Percentiles rank a stretch among this genome's conserved stretches.
These are phyloP conservation scores for Talaromyces sp. DNA, from an alignment of 2,329 filamentous ascomycete genomes.

Conservation along the genomic window DNA sequence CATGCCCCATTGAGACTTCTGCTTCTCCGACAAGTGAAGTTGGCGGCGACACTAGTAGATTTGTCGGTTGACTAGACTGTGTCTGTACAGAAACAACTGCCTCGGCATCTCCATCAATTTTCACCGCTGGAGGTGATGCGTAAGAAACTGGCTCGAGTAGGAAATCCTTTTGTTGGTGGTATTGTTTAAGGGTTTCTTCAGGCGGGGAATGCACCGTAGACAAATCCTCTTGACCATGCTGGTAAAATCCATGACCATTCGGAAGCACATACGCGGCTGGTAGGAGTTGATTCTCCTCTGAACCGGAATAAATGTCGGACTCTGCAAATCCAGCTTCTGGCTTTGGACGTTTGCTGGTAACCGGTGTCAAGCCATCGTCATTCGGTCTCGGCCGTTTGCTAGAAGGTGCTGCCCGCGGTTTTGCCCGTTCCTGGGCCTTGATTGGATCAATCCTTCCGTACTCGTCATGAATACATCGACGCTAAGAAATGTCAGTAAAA, in stretches of 20 bases:
- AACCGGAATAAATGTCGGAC: constrained; percentile 17
- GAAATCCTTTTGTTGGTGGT: constrained; percentile 16
- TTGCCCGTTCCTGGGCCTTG: constrained; percentile 58
- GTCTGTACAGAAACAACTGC: constrained; percentile 23
- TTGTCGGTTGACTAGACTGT: constrained; percentile 26
- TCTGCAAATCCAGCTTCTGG: constrained; percentile 28
- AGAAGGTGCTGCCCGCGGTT: constrained; percentile 55
- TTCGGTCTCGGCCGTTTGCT: constrained; percentile 49
- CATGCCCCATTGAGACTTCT: constrained; percentile 25
- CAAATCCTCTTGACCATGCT: constrained; percentile 2
- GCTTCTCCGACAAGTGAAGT: constrained; percentile 40
- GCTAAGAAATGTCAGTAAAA: constrained; percentile 39
- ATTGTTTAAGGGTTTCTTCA: constrained; percentile 1
- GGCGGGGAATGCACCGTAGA: constrained; percentile 11
- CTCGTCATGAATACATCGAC: constrained; percentile 64
- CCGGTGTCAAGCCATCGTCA: constrained; percentile 31
- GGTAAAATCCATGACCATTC: constrained; percentile 13
- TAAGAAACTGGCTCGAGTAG: constrained; percentile 26
- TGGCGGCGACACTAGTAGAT: constrained; percentile 41
- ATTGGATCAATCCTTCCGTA: constrained; percentile 60
- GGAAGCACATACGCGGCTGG: constrained; percentile 14
- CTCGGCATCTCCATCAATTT: constrained; percentile 29
- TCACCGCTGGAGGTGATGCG: constrained; percentile 34
- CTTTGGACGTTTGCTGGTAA: constrained; percentile 29
- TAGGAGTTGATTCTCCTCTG: constrained; percentile 15